Conservation (phyloP, 2,329 filamentous ascomycete species). For the Didymella keratinophila region DNA sequence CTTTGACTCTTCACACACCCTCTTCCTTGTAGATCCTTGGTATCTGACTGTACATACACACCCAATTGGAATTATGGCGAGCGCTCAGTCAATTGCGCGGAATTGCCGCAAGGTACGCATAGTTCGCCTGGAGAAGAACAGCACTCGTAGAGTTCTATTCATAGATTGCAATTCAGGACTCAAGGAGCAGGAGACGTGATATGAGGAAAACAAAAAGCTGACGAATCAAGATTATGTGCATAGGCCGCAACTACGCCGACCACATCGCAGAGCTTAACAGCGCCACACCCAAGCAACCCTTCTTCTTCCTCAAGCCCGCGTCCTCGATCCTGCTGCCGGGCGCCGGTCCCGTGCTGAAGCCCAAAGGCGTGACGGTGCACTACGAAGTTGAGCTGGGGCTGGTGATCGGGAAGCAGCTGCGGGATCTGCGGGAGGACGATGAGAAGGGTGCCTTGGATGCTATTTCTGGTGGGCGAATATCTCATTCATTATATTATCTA, state of each 20-base stretch:
- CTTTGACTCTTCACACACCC: no score
- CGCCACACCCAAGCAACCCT: slow-evolving; percentile 87
- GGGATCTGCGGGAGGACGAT: slow-evolving; percentile 78
- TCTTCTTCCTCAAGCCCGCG: slow-evolving; percentile 98
- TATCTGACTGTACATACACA: slow-evolving; percentile 11
- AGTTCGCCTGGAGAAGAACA: no score
- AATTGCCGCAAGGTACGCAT: slow-evolving; percentile 58
- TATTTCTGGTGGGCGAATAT: slow-evolving; percentile 73
- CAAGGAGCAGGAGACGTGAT: no score
- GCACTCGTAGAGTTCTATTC: no score
- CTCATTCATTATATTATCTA: neutral
- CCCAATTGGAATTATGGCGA: slow-evolving; percentile 38
- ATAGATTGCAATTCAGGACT: no score
- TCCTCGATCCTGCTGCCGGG: slow-evolving; percentile 83
- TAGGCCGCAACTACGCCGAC: slow-evolving; percentile 97
- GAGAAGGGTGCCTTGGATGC: slow-evolving; percentile 78
- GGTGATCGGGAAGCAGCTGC: slow-evolving; percentile 81
- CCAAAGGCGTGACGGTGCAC: slow-evolving; percentile 84
- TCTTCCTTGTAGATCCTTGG: neutral
- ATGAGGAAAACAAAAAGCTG: neutral
- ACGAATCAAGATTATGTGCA: slow-evolving; percentile 76
- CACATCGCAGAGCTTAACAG: slow-evolving; percentile 94
- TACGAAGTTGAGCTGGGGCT: slow-evolving; percentile 95
- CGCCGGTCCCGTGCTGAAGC: slow-evolving; percentile 80
- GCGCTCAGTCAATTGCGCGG: slow-evolving; percentile 48